A percentile compares a stretch with the other conserved stretches of the same genome.
These are phyloP conservation scores for Phaeosphaeriaceae sp. DNA, from an alignment of 2,329 filamentous ascomycete species.

Conservation along the genomic window DNA sequence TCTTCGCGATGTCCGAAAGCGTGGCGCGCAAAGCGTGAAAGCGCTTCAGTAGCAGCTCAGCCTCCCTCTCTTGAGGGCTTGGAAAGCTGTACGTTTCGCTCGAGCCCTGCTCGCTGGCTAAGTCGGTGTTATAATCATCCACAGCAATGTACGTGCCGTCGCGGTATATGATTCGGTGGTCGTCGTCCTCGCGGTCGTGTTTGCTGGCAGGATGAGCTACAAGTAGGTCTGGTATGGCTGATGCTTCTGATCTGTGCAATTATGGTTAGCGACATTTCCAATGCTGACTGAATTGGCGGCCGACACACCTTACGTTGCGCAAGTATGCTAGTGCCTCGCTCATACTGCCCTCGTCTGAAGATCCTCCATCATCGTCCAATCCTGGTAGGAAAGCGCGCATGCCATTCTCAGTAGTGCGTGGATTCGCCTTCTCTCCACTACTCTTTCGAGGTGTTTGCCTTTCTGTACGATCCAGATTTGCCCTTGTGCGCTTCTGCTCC, in stretches of 20 bases:
- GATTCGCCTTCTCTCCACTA: conserved; percentile 7
- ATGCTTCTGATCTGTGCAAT: conserved; percentile 74
- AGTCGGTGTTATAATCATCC: conserved; percentile 19
- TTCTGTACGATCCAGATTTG: conserved; percentile 7
- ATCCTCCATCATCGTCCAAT: conserved; percentile 33
- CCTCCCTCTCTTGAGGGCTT: conserved; percentile 71
- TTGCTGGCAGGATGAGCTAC: conserved; percentile 54
- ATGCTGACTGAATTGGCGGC: background rate
- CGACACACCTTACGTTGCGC: conserved; percentile 41
- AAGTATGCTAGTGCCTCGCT: conserved; percentile 45
- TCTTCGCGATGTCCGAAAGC: conserved; percentile 62
- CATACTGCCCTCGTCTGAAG: conserved; percentile 32
- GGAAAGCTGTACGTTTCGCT: conserved; percentile 8
- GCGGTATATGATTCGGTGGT: conserved; percentile 68
- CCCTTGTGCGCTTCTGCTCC: conserved; percentile 24
- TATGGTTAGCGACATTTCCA: conserved; percentile 17
- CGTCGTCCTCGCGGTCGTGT: conserved; percentile 5
- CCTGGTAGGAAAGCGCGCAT: conserved; percentile 42
- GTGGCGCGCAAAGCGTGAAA: conserved; percentile 71
- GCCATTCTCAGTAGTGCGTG: conserved; percentile 25
- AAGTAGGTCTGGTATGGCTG: conserved; percentile 74
- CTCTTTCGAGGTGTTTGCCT: background rate
- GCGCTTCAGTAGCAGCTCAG: conserved; percentile 68
- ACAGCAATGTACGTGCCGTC: conserved; percentile 80
- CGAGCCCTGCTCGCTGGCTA: background rate